A percentile compares a stretch with the other conserved stretches of the same genome.
These are phyloP conservation scores for Serendipita indica DNA, from an alignment of 768 basidiomycete genomes.

Conservation along the genomic window DNA sequence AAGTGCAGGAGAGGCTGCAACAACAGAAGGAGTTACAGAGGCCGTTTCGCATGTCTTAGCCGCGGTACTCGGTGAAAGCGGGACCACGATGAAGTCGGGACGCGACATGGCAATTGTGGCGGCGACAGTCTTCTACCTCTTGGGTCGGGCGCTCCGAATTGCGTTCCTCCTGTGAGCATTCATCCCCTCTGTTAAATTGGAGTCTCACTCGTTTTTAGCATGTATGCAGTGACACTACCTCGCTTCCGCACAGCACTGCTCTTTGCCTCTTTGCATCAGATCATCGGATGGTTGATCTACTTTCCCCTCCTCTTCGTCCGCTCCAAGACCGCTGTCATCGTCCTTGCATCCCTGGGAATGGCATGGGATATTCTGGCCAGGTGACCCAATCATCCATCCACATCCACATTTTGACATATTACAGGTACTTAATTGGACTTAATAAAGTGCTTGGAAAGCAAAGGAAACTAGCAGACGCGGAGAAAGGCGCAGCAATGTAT, in stretches of 20 bases:
- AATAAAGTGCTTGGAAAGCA: not conserved
- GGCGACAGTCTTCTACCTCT: not conserved
- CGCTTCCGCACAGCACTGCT: not conserved
- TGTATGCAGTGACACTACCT: slow-evolving; percentile 1
- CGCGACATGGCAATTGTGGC: not conserved
- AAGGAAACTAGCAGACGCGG: not conserved
- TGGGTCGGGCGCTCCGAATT: not conserved
- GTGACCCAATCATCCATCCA: not conserved
- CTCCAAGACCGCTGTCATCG: not conserved
- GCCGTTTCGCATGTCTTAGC: not conserved
- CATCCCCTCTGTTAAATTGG: not conserved
- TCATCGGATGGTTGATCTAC: not conserved
- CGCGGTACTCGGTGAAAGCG: not conserved
- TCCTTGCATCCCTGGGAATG: not conserved
- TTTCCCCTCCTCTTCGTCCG: slow-evolving; percentile 3
- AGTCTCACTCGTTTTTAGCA: not conserved
- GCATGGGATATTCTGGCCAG: not conserved
- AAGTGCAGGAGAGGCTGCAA: not conserved
- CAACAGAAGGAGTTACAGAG: not conserved
- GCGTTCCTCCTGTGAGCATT: not conserved
- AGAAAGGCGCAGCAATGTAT: not conserved
- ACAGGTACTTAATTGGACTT: not conserved
- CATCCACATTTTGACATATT: not conserved
- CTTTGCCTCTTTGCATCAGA: not conserved
- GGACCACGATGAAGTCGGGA: not conserved